Evolutionary conservation across 2,329 filamentous ascomycete species (phyloP), one percentile per base, ranked within the genome.

Genomic region (Calonectria pauciramosa): DNA sequence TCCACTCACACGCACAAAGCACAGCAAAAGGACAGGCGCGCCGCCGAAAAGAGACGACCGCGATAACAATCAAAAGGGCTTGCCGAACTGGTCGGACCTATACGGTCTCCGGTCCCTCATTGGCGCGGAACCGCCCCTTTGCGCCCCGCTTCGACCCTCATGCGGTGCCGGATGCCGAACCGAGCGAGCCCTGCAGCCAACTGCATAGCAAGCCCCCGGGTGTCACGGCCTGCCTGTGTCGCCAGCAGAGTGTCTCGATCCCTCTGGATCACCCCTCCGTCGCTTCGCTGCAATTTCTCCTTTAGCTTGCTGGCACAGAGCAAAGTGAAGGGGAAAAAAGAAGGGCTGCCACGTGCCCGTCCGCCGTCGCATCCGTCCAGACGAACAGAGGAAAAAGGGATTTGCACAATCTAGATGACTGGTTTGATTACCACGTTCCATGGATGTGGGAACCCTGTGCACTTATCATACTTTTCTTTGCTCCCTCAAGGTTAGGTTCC

Each of bases 181-280:
- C 60, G 60, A 64, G 60, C 60, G 51, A 54, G 51, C 30, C 51
- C 30, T 54, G 44, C 44, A 47, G 44, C 44, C 44, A 47, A 47
- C 44, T 47, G 44, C 44, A 47, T 47, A 23, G 23, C 44, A 23
- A 47, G 44, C 56, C 52, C 51, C 52, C 52, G 52, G 52, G 28
- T 56, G 28, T 56, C 52, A 56, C 52, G 52, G 52, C 52, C 52
- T 28, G 23, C 34, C 34, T 32, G 68, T 13, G 47, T 54, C 70
- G 85, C 56, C 56, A 63, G 38, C 34, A 16, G 26, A 32, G 56
- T 23, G 56, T 63, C 56, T 63, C 56, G 56, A 63, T 63, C 34
- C 56, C 38, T 63, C 16, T 63, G 26, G 56, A 63, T 41, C 32
- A n/a, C 44, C 44, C 11, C 18, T 23, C 44, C 20, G 44, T 18